Base-by-base conservation (phyloP, 768 basidiomycete genomes). In the Termitomyces sp. region DNA sequence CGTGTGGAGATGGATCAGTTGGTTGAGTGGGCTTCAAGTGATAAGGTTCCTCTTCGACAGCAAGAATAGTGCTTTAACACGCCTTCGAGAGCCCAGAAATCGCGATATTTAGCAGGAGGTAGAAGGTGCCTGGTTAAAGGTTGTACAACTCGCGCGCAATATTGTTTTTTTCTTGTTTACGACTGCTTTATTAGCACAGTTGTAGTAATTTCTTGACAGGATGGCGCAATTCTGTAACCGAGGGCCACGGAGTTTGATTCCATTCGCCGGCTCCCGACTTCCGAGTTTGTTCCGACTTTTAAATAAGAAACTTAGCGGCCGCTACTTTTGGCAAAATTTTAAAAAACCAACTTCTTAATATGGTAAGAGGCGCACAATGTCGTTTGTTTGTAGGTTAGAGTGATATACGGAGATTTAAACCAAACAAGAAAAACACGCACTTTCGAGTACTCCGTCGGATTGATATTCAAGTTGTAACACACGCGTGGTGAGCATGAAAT, bases 221-320 rank as follows among this genome's bases (percentile, higher is more conserved):
- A 70, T 70, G 60, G 69, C 69, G 68, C 69, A 61, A 70, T 69
- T 23, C 40, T 14, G 11, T 21, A 16, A 6, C 29, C 27, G 21
- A 21, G 27, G 37, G n/a, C 50, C 59, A 58, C 62, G 57, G 62
- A 47, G 53, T 56, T 53, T 53, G 9, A 59, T 35, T 49, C 14
- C 32, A 32, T 43, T n/a, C n/a, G n/a, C n/a, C n/a, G n/a, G n/a
- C n/a, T n/a, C n/a, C n/a, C n/a, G n/a, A n/a, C n/a, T n/a, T n/a
- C n/a, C n/a, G n/a, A n/a, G n/a, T n/a, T n/a, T n/a, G n/a, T n/a
- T n/a, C n/a, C n/a, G n/a, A n/a, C n/a, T n/a, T n/a, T n/a, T n/a
- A n/a, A n/a, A n/a, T n/a, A n/a, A n/a, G n/a, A n/a, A n/a, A n/a
- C n/a, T n/a, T n/a, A n/a, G n/a, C n/a, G n/a, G n/a, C n/a, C n/a